Evolutionary conservation across 768 basidiomycete species (phyloP), one percentile per base, ranked within the genome.

Genomic region (Pleurotus giganteus): DNA sequence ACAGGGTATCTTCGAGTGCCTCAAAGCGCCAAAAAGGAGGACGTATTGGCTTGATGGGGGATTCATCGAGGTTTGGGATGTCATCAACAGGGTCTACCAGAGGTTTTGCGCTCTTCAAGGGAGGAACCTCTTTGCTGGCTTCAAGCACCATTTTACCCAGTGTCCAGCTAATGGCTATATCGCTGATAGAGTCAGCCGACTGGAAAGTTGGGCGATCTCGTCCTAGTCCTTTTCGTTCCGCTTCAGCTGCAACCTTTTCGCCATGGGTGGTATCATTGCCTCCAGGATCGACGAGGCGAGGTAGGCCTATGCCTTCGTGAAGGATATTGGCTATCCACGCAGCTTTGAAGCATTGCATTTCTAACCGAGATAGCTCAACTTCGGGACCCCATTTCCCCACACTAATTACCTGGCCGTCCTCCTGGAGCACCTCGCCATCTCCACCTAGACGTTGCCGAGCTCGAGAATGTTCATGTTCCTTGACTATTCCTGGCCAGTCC

Each of bases 291-390:
- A 91, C 82, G 28, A 97, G 85, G 24, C 97, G 80, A 23, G 97
- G 97, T 66, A 99, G 83, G 7, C 94, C 94, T 47, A 99, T 87
- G 27, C 97, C 97, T 66, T 97, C 93, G 61, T 98, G 96, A 2
- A 99, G 71, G 32, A 99, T 89, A 69, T 98, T 98, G 49, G 89
- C 86, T 53, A 99, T 82, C 97, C 97, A 99, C 2, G 97, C 95
- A 1, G 96, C 94, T 70, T 99, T 99, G 85, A 99, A 99, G 68
- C 97, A 99, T 67, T 98, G 97, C 90, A 96, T 91, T 72, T 96
- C 84, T 56, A 99, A 72, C 43, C 96, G 82, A 21, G 90, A 82
- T 31, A 91, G 70, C 66, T 95, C 95, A 55, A 96, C 86, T 53
- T 82, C 73, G 34, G 83, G 75, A 21, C 81, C 82, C 90, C 89